These are phyloP conservation scores for Trichothecium roseum DNA, from an alignment of 2,329 filamentous ascomycete species.

Conservation along the genomic window DNA sequence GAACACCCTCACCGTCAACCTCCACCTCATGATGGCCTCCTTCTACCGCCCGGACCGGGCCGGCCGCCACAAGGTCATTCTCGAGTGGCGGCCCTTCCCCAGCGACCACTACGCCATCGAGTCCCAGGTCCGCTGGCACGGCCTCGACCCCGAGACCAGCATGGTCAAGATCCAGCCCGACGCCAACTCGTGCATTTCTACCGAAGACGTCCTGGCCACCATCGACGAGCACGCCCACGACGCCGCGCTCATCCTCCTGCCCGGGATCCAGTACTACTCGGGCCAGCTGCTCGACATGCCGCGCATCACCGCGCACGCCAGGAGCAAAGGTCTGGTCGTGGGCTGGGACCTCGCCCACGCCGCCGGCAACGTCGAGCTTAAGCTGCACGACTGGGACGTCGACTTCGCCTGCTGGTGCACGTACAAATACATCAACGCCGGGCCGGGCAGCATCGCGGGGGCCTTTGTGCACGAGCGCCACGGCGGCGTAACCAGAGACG, in stretches of 20 bases:
- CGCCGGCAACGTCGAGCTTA: conserved; percentile 69
- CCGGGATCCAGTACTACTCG: conserved; percentile 86
- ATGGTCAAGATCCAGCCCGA: conserved; percentile 67
- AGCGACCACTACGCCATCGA: conserved; percentile 80
- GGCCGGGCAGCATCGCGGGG: conserved; percentile 71
- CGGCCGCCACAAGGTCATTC: conserved; percentile 63
- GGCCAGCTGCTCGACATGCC: conserved; percentile 81
- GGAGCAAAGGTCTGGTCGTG: conserved; percentile 57
- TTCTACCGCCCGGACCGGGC: conserved; percentile 61
- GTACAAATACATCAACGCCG: conserved; percentile 89
- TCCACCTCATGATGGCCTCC: conserved; percentile 74
- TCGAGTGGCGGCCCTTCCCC: conserved; percentile 86
- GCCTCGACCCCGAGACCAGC: conserved; percentile 51
- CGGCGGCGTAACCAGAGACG: conserved; percentile 38
- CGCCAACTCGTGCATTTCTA: conserved; percentile 48
- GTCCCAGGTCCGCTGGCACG: conserved; percentile 67
- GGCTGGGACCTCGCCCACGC: conserved; percentile 89
- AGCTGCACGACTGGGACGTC: conserved; percentile 79
- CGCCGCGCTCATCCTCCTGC: conserved; percentile 68
- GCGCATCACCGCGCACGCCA: conserved; percentile 68
- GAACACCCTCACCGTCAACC: conserved; percentile 74
- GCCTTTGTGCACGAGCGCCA: conserved; percentile 73
- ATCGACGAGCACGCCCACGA: conserved; percentile 67
- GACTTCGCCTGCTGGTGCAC: conserved; percentile 92
- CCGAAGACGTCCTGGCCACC: conserved; percentile 56